Base-by-base conservation (phyloP, 805 yeast genomes). In the Pichia kluyveri region DNA sequence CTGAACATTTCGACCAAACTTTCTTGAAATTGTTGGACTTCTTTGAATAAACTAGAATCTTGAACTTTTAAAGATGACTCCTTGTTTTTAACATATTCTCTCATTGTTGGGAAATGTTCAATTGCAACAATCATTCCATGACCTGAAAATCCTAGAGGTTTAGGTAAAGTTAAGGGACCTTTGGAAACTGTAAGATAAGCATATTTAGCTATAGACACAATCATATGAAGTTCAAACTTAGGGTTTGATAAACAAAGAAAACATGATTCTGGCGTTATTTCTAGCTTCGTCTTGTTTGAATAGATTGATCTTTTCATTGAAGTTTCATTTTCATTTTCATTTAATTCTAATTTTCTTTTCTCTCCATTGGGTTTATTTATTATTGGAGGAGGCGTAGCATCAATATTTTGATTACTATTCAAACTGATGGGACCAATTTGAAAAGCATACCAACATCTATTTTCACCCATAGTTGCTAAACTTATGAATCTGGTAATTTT, bases 211-310 rank as follows among this genome's bases (percentile, higher is more conserved):
- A 90, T 83, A 0, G 93, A 77, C 0, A 88, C 72, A 12, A 89
- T 77, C 83, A 90, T 79, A 61, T 88, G 95, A 2, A 85, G 71
- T 54, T 83, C 90, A 8, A 85, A 72, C 14, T 80, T 75, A 0
- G 95, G 85, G 57, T 86, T 87, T 1, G 91, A 78, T 18, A 89
- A 72, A 60, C 96, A 89, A 59, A 89, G 86, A 65, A 86, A 89
- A 60, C 97, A 89, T 41, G 69, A 65, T 14, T 69, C 70, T 0
- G 91, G 88, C 0, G 73, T 59, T 2, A 86, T 37, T 17, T 34
- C 30, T 6, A 15, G 14, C 1, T n/a, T 30, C 5, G 26, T 3
- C 26, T 23, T 15, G 8, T 18, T 19, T 27, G 14, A 17, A 5
- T 14, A 12, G 12, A 39, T 31, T 40, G 12, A 2, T 15, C 8